Conservation (phyloP, 345 rosid genomes). For the Corymbia maculata region DNA sequence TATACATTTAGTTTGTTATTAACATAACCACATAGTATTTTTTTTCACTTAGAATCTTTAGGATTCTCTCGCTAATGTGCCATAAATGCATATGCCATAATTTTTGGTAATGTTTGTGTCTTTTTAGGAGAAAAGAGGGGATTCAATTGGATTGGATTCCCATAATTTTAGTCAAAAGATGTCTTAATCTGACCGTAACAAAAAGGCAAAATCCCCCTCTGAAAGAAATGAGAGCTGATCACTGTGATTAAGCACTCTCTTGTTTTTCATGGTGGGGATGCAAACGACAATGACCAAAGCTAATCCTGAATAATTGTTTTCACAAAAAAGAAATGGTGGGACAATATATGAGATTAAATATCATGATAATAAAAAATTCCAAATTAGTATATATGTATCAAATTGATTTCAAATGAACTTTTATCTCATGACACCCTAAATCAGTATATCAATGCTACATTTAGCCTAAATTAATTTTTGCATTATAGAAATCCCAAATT, state of each 20-base stretch:
- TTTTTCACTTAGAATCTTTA: too few species aligned
- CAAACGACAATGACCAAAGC: neutral
- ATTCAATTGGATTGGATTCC: neutral
- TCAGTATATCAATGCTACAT: rapidly evolving
- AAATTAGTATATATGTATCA: neutral
- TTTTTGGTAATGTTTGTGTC: neutral
- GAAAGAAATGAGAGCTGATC: neutral
- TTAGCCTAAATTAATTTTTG: neutral
- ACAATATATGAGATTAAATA: neutral
- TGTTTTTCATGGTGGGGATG: neutral
- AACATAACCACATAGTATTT: too few species aligned
- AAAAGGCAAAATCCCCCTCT: neutral
- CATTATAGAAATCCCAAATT: neutral
- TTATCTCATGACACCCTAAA: rapidly evolving
- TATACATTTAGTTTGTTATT: too few species aligned
- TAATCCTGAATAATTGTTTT: neutral
- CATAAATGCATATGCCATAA: too few species aligned
- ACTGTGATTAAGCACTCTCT: neutral
- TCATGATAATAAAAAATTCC: neutral
- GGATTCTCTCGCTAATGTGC: too few species aligned
- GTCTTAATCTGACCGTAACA: neutral
- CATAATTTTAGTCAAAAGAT: constrained; percentile 5
- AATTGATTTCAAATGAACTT: neutral
- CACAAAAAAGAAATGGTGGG: neutral
- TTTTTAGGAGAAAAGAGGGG: neutral